Evolutionary conservation across 1,284 basidiomycete genomes (phyloP).

Genomic region (Afroboletus lepidellus): DNA sequence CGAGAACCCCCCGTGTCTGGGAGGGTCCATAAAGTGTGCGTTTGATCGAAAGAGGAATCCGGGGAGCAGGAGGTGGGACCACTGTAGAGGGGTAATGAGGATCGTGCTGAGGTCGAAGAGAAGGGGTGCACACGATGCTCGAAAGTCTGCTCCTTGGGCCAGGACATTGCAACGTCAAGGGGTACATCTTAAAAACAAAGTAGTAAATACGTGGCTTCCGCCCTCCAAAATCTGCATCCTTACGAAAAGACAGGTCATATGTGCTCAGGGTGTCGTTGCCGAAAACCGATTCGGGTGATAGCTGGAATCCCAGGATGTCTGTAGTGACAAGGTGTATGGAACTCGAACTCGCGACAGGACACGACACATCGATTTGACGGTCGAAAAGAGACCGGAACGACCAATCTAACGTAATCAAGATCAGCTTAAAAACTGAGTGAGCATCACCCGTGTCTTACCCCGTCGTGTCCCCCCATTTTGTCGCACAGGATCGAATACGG

Average conservation of each 20-base stretch:
- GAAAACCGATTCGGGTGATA: constrained; percentile 50
- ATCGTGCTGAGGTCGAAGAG: background rate
- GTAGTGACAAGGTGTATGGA: constrained; percentile 51
- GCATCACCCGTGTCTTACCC: constrained; percentile 41
- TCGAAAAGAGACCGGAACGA: constrained; percentile 76
- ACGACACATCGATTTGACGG: constrained; percentile 57
- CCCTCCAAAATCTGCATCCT: constrained; percentile 10
- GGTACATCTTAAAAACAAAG: constrained; percentile 29
- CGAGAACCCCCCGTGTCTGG: constrained; percentile 76
- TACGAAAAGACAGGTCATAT: constrained; percentile 54
- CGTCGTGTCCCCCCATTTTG: constrained; percentile 46
- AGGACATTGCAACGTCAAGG: constrained; percentile 57
- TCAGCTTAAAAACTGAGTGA: background rate
- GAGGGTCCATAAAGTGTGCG: constrained; percentile 75
- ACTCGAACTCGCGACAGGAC: constrained; percentile 61
- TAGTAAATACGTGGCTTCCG: background rate
- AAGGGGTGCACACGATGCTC: constrained; percentile 48
- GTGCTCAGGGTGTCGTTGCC: constrained; percentile 36
- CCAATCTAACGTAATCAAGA: constrained; percentile 57
- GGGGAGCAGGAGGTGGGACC: constrained; percentile 28
- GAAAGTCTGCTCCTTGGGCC: constrained; percentile 52
- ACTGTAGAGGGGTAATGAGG: constrained; percentile 15
- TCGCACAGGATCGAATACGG: constrained; percentile 79
- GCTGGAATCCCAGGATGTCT: constrained; percentile 37
- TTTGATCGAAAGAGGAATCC: constrained; percentile 58